phyloP scores from a whole-genome alignment of 1,139 yeast species.

The Blastobotrys proliferans region DNA sequence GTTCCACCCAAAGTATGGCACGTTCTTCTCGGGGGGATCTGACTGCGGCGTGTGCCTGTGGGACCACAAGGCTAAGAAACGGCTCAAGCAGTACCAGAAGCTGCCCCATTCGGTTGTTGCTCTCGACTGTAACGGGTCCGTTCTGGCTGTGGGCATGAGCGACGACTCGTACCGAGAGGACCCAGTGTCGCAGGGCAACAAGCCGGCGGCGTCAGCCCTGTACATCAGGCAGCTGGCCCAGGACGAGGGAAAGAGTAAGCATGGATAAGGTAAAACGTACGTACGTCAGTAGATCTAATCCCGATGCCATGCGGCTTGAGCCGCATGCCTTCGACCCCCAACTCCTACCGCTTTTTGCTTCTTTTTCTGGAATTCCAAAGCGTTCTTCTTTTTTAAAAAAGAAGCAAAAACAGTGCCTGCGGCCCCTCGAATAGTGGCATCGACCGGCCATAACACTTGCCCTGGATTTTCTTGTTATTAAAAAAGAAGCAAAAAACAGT shows the following conservation, averaged over 20 bases:
- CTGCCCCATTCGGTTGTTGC: slow-evolving; percentile 50
- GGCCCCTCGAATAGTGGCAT: too few species aligned
- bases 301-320: too few species aligned
- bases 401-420: too few species aligned
- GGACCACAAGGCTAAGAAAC: slow-evolving; percentile 63
- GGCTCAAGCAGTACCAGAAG: slow-evolving; percentile 55
- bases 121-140: slow-evolving; percentile 37
- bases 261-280: not conserved
- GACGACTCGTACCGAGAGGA: slow-evolving; percentile 28
- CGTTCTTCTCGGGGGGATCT: slow-evolving; percentile 73
- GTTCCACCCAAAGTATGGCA: slow-evolving; percentile 46
- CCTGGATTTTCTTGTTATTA: too few species aligned
- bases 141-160: slow-evolving; percentile 50
- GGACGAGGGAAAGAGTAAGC: slow-evolving; percentile 15
- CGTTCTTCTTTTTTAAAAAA: too few species aligned
- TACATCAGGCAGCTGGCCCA: slow-evolving; percentile 19
- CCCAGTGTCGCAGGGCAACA: slow-evolving; percentile 23
- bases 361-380: too few species aligned
- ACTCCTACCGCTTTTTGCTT: too few species aligned
- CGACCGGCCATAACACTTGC: too few species aligned
- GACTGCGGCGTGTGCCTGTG: slow-evolving; percentile 75
- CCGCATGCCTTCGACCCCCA: too few species aligned
- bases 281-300: too few species aligned
- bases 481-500: too few species aligned
- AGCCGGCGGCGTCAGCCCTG: slow-evolving; percentile 20